Base-by-base conservation (phyloP, 23 red algal species). In the Gracilaria gracilis region DNA sequence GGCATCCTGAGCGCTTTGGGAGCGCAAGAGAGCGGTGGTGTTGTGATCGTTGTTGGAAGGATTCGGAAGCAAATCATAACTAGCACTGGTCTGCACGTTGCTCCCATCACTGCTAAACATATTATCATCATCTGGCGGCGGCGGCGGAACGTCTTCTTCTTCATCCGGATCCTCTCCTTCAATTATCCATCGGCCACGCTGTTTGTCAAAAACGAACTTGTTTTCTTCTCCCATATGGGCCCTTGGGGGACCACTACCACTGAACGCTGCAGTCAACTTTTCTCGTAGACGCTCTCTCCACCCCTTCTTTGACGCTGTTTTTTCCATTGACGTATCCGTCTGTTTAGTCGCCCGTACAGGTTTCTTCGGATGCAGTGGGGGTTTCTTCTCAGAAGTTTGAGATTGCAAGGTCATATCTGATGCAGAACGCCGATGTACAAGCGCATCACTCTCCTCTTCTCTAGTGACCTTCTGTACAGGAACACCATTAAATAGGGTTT, bases 221-320 rank as follows among this genome's bases (percentile, higher is more conserved):
- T 95, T 95, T 39, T 95, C 87, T 47, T 95, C 69, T 35, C 94
- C 94, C 81, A 95, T 86, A 72, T 95, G 88, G 1, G 94, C 94
- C 47, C 67, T 66, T 55, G 57, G 73, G 14, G 87, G 74, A 33
- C 87, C 87, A 28, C 87, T 57, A 33, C 87, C 87, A 28, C 87
- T 57, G 49, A 90, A 90, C 8, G 87, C 62, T 48, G 87, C 71
- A 27, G 74, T 79, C 46, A 90, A 65, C 48, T 75, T 90, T 53
- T 90, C 87, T 36, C 39, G 58, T 8, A 90, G 40, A 5, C 87
- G 71, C 8, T 61, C 67, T 34, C 87, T 64, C 87, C 71, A 90
- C 15, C 87, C 87, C 29, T 90, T 90, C 61, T 61, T 65, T 14
- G 28, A 12, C 34, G 25, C 21, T 37, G 84, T 67, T 6, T 40